Percentiles rank a stretch among this genome's conserved stretches.
Conservation (phyloP, 345 rosid species). For the Eucalyptus guilfoylei region DNA sequence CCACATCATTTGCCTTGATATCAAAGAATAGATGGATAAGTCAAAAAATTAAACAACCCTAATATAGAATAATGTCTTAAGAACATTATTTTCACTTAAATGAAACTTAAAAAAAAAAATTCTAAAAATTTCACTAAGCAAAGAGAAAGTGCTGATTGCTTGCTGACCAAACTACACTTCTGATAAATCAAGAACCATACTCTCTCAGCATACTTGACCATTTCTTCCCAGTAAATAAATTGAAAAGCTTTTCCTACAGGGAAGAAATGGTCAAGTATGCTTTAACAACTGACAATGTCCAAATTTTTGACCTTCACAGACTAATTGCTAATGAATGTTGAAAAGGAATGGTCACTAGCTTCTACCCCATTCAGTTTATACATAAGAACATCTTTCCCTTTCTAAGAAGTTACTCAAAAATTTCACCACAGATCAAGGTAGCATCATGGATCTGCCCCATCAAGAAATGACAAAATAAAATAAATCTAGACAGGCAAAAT, state of each 20-base stretch:
- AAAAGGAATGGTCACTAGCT: background rate
- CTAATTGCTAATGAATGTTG: background rate
- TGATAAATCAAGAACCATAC: background rate
- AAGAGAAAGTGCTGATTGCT: background rate
- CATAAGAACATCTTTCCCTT: background rate
- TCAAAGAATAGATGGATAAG: background rate
- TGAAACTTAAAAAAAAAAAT: background rate
- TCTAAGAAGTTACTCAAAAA: background rate
- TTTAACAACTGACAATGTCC: background rate
- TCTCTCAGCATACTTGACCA: background rate
- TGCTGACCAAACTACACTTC: background rate
- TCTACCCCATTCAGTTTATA: background rate
- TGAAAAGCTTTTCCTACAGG: background rate
- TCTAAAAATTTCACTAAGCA: background rate
- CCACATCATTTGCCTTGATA: constrained; percentile 85
- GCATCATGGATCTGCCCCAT: background rate
- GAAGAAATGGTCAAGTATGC: background rate
- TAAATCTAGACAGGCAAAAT: background rate
- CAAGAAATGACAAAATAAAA: background rate
- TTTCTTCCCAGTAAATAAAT: background rate
- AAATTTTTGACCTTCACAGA: background rate
- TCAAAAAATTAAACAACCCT: background rate
- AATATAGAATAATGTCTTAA: background rate
- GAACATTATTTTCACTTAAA: background rate
- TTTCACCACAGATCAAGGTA: background rate